phyloP scores from a whole-genome alignment of 495 filamentous ascomycete species.

The Aspergillus cavernicola region DNA sequence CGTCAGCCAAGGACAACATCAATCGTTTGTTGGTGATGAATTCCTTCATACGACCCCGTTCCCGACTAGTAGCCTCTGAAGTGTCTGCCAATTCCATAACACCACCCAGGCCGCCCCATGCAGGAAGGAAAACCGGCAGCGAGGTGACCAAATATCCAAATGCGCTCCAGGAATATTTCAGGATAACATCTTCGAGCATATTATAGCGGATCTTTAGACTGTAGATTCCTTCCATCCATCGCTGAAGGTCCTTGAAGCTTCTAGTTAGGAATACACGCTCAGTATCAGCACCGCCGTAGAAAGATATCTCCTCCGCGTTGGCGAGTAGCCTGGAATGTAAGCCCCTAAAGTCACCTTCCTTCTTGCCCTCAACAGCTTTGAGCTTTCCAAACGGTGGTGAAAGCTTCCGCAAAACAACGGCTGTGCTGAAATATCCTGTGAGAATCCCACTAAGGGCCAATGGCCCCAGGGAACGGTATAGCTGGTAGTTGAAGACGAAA shows the following conservation, averaged over 20 bases:
- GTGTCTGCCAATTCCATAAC: conserved; percentile 56
- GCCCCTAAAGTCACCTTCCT: conserved; percentile 89
- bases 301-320: conserved; percentile 98
- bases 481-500: conserved; percentile 94
- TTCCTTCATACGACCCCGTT: conserved; percentile 89
- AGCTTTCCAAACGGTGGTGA: conserved; percentile 96
- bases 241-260: conserved; percentile 85
- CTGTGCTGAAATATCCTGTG: conserved; percentile 89
- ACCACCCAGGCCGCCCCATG: conserved; percentile 83
- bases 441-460: conserved; percentile 81
- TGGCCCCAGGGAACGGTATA: conserved; percentile 88
- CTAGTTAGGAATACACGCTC: conserved; percentile 85
- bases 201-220: conserved; percentile 96
- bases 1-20: conserved; percentile 96
- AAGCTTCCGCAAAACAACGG: conserved; percentile 76
- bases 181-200: conserved; percentile 95
- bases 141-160: conserved; percentile 94
- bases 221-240: conserved; percentile 96
- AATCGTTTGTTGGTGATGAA: conserved; percentile 99
- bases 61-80: conserved; percentile 50
- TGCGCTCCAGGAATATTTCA: conserved; percentile 98
- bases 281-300: conserved; percentile 92
- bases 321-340: conserved; percentile 88
- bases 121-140: conserved; percentile 89
- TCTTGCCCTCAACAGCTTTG: conserved; percentile 89